Conservation (phyloP, 805 yeast genomes). For the Priceomyces haplophilus region DNA sequence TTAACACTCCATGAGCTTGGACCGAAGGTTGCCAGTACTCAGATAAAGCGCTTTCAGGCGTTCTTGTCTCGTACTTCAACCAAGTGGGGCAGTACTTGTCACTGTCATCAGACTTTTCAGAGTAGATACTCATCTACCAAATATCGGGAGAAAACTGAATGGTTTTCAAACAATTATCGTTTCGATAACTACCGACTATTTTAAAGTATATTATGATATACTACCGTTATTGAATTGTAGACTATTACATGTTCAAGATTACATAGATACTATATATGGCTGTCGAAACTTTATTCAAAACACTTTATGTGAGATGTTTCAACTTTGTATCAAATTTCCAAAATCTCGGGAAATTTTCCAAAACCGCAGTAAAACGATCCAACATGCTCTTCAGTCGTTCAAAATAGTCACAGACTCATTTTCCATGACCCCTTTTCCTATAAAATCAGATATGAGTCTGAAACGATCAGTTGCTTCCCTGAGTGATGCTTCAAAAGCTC, state of each 20-base stretch:
- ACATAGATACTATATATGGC: neutral
- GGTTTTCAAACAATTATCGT: too few species aligned
- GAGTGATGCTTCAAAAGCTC: conserved; percentile 58
- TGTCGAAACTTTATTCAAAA: neutral
- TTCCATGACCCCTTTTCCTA: conserved; percentile 87
- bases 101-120: conserved; percentile 1
- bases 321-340: conserved; percentile 1
- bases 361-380: neutral
- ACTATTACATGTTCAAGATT: neutral
- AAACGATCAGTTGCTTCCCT: conserved; percentile 58
- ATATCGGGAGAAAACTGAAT: neutral
- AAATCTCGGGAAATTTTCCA: neutral
- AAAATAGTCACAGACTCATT: conserved; percentile 20
- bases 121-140: neutral
- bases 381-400: conserved; percentile 1
- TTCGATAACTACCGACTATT: too few species aligned
- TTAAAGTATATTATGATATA: neutral
- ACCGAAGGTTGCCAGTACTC: neutral
- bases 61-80: conserved; percentile 3
- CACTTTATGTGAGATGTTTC: conserved; percentile 2
- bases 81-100: conserved; percentile 10
- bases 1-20: neutral
- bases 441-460: conserved; percentile 72
- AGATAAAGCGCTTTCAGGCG: neutral
- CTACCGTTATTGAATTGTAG: neutral